Conservation (phyloP, 2,329 filamentous ascomycete species). For the Fusarium miscanthi region DNA sequence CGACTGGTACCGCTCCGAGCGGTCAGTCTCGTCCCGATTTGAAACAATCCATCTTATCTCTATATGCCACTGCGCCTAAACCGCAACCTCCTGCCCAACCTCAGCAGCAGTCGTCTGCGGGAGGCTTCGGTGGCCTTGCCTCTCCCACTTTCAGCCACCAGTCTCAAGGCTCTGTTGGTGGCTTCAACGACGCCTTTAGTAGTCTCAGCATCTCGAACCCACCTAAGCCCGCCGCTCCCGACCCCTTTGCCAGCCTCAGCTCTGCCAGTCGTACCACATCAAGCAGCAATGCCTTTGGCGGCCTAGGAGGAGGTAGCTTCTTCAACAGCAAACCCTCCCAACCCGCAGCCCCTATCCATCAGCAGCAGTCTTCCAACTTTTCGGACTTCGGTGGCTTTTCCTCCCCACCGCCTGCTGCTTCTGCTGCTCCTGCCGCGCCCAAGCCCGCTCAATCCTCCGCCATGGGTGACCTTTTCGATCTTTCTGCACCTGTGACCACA, state of each 20-base stretch:
- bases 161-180: slow-evolving; percentile 64
- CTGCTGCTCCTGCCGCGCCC: slow-evolving; percentile 49
- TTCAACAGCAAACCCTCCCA: slow-evolving; percentile 80
- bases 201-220: slow-evolving; percentile 58
- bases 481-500: slow-evolving; percentile 66
- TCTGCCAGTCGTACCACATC: slow-evolving; percentile 50
- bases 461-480: slow-evolving; percentile 85
- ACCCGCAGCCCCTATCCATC: slow-evolving; percentile 60
- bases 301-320: slow-evolving; percentile 79
- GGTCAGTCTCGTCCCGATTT: slow-evolving; percentile 87
- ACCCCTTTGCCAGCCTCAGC: slow-evolving; percentile 72
- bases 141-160: slow-evolving; percentile 66
- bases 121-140: slow-evolving; percentile 75
- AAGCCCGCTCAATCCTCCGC: slow-evolving; percentile 64
- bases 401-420: slow-evolving; percentile 54
- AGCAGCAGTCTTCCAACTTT: slow-evolving; percentile 65
- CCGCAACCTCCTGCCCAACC: slow-evolving; percentile 69
- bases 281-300: slow-evolving; percentile 59
- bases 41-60: slow-evolving; percentile 95
- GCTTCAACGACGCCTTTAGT: slow-evolving; percentile 80
- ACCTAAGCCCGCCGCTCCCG: slow-evolving; percentile 56
- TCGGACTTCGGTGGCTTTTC: slow-evolving; percentile 73
- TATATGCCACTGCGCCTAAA: slow-evolving; percentile 88
- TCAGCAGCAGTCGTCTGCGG: slow-evolving; percentile 62
- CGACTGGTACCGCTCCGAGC: slow-evolving; percentile 70